These are phyloP conservation scores for Lentithecium fluviatile DNA, from an alignment of 495 filamentous ascomycete genomes.

Conservation along the genomic window DNA sequence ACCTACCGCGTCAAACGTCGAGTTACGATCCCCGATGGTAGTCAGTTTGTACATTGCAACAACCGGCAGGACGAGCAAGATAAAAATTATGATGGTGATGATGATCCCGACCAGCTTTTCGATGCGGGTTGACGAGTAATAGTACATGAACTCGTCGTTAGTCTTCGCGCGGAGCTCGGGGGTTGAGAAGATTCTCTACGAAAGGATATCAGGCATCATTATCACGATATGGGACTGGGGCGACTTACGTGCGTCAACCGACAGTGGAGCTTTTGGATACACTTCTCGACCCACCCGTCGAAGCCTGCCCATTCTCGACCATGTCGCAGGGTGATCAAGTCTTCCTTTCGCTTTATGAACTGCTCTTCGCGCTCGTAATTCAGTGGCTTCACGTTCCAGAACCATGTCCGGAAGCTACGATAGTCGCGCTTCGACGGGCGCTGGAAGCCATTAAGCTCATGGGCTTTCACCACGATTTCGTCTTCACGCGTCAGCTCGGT, in stretches of 20 bases:
- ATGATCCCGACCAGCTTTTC: slow-evolving; percentile 39
- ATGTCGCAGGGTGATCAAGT: slow-evolving; percentile 44
- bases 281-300: slow-evolving; percentile 42
- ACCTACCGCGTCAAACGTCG: slow-evolving; percentile 30
- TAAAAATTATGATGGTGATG: slow-evolving; percentile 37
- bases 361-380: slow-evolving; percentile 32
- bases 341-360: slow-evolving; percentile 46
- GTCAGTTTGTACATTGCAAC: slow-evolving; percentile 43
- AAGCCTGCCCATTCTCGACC: slow-evolving; percentile 46
- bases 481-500: slow-evolving; percentile 35
- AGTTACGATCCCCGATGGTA: slow-evolving; percentile 19
- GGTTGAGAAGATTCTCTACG: slow-evolving; percentile 38
- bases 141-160: slow-evolving; percentile 39
- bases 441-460: slow-evolving; percentile 41
- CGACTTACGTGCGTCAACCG: slow-evolving; percentile 36
- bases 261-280: slow-evolving; percentile 36
- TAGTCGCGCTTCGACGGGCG: slow-evolving; percentile 44
- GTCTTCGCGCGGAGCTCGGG: slow-evolving; percentile 43
- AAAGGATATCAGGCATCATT: neutral
- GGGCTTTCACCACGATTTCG: slow-evolving; percentile 42
- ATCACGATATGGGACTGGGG: no score
- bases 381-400: slow-evolving; percentile 40
- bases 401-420: slow-evolving; percentile 41
- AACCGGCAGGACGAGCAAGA: slow-evolving; percentile 47
- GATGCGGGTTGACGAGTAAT: slow-evolving; percentile 43